Conservation (phyloP, 2,329 filamentous ascomycete species). For the Aspergillus awamori region DNA sequence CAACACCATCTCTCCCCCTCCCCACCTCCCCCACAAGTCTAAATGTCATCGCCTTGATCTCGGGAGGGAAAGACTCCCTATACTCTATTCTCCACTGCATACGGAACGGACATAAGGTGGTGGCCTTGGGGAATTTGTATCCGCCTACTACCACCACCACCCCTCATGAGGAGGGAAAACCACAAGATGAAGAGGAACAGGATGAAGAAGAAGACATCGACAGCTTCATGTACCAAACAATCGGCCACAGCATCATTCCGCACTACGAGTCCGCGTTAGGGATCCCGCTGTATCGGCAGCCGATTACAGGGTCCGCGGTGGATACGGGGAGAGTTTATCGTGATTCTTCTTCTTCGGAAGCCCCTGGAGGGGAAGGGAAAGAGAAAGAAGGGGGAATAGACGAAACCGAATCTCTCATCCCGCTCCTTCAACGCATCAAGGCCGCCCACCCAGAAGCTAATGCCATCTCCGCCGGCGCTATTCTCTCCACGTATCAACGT, state of each 20-base stretch:
- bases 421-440: conserved; percentile 70
- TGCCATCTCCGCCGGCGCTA: conserved; percentile 86
- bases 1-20: conserved; percentile 29
- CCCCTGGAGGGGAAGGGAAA: background rate
- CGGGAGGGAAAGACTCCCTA: conserved; percentile 96
- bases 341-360: background rate
- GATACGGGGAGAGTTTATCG: conserved; percentile 73
- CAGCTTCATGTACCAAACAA: conserved; percentile 99
- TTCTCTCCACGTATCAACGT: conserved; percentile 92
- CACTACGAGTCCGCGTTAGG: conserved; percentile 78
- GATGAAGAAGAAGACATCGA: conserved; percentile 68
- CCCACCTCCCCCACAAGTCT: conserved; percentile 32
- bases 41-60: conserved; percentile 89
- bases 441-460: conserved; percentile 75
- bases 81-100: conserved; percentile 90
- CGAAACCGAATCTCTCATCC: conserved; percentile 85
- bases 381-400: conserved; percentile 52
- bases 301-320: conserved; percentile 72
- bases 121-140: conserved; percentile 87
- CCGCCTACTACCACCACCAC: conserved; percentile 49
- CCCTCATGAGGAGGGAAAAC: conserved; percentile 4
- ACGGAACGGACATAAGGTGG: conserved; percentile 78
- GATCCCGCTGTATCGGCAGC: conserved; percentile 79
- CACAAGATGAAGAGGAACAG: conserved; percentile 14
- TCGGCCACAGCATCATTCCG: conserved; percentile 84